Evolutionary conservation across 1,139 yeast genomes (phyloP), one percentile per base, ranked within the genome.

Genomic region (Kodamaea sp.): DNA sequence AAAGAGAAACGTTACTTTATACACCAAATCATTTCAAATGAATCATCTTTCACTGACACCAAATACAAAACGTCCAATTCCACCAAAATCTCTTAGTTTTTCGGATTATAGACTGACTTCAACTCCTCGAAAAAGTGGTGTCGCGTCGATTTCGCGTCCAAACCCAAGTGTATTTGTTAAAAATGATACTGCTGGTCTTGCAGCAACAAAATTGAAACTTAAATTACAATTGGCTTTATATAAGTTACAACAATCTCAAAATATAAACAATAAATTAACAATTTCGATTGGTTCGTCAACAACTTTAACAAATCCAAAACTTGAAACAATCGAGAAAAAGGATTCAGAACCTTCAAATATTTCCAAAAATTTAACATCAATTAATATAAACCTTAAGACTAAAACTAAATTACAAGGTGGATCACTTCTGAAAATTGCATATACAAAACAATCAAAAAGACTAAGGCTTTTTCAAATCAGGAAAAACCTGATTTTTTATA

Each of bases 161-260:
- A 27, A 15, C 7, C 35, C 27, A 15, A 29, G 34, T 27, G 25
- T 20, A 27, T 20, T 31, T 10, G 33, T 41, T 22, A 42, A 40
- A 31, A 46, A 42, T 33, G 50, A 46, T 31, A 46, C 50, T 25
- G 54, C 53, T 2, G 52, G 54, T 4, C 41, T 50, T 41, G 73
- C 79, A 24, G 89, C 90, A 9, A 70, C 83, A 36, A 76, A 78
- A 54, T 70, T 87, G 53, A 82, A 82, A 55, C 67, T 81, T 50
- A 79, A 90, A 52, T 71, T 88, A 29, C 84, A 81, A 54, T 65
- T 87, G 50, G 97, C 97, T 1, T 76, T 84, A 52, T 86, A 79
- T 65, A 87, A 86, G 57, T 76, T 85, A 41, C 76, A 54, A 39
- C 56, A 48, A 41, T 40, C 41, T 34, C 34, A 32, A 10, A 34